A percentile compares a stretch with the other conserved stretches of the same genome.
Evolutionary conservation across 176 grass and related monocot genomes (phyloP).

Genomic region (Aegilops speltoides): DNA sequence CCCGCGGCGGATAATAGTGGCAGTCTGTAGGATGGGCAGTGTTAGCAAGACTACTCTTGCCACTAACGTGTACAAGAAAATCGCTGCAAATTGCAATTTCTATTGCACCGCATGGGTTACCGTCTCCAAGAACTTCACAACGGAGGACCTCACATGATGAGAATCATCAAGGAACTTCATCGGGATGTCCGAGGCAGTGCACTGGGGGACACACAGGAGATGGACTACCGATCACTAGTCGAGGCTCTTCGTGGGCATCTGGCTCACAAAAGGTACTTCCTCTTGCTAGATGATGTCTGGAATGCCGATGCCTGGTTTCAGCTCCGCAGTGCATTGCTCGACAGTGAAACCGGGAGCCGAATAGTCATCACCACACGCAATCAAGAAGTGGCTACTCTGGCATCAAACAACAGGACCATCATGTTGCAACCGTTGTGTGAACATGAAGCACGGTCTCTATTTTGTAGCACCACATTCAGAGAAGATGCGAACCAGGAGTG

Average conservation of each 20-base stretch:
- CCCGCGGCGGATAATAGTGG: background rate
- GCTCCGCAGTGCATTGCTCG: slow-evolving; percentile 6
- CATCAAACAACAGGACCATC: background rate
- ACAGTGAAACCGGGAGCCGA: background rate
- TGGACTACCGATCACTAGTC: slow-evolving; percentile 9
- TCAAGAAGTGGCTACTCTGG: slow-evolving; percentile 26
- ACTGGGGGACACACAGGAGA: background rate
- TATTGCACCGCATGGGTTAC: slow-evolving; percentile 44
- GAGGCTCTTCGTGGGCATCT: slow-evolving; percentile 10
- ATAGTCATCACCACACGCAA: slow-evolving; percentile 42
- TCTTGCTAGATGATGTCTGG: slow-evolving; percentile 46
- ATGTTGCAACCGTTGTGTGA: background rate
- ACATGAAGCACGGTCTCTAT: slow-evolving; percentile 19
- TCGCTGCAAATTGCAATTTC: background rate
- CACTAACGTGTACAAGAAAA: slow-evolving; percentile 15
- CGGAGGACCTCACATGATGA: slow-evolving; percentile 18
- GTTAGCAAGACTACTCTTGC: slow-evolving; percentile 48
- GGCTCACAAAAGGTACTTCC: slow-evolving; percentile 24
- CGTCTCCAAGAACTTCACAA: slow-evolving; percentile 24
- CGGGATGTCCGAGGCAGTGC: background rate
- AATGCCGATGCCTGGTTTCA: slow-evolving; percentile 13
- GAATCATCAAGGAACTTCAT: slow-evolving; percentile 17
- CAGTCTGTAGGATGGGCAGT: slow-evolving; percentile 31
- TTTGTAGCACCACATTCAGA: slow-evolving; percentile 26
- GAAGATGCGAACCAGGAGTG: background rate